A percentile compares a stretch with the other conserved stretches of the same genome.
Evolutionary conservation across 2,329 filamentous ascomycete species (phyloP).

Genomic region (Capronia americana): DNA sequence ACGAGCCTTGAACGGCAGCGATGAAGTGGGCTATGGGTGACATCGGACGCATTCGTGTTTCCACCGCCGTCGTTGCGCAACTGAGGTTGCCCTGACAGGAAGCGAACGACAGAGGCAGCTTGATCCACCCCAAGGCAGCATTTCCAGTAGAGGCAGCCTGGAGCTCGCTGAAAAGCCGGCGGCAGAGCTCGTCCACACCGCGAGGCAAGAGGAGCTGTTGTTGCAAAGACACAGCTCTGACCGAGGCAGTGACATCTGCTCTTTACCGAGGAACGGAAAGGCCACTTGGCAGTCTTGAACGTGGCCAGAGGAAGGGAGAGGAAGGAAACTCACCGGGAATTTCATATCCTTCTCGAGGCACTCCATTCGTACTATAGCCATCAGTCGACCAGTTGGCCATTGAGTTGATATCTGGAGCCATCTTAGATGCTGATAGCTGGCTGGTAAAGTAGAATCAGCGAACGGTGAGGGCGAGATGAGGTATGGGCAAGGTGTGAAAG

Average conservation of each 20-base stretch:
- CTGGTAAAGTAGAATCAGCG: neutral
- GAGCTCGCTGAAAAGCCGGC: neutral
- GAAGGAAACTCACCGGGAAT: conserved; percentile 33
- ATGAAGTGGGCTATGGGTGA: neutral
- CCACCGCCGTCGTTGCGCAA: neutral
- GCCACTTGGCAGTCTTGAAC: neutral
- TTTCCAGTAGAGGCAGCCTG: neutral
- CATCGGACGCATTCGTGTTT: neutral
- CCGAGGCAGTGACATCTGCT: neutral
- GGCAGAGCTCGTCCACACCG: neutral
- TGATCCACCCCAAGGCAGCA: neutral
- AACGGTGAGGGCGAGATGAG: neutral
- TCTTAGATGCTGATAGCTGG: conserved; percentile 4
- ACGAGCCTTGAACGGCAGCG: neutral
- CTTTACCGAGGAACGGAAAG: neutral
- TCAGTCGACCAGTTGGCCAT: conserved; percentile 40
- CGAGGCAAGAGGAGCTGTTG: neutral
- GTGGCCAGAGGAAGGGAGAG: neutral
- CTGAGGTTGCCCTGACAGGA: neutral
- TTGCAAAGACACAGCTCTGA: neutral
- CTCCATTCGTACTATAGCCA: conserved; percentile 49
- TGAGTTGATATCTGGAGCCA: conserved; percentile 40
- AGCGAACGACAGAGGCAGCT: neutral
- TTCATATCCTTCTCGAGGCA: conserved; percentile 59
- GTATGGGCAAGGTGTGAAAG: neutral